Evolutionary conservation across 371 early-diverging fungal genomes (phyloP).

Genomic region (Synchytrium microbalum): DNA sequence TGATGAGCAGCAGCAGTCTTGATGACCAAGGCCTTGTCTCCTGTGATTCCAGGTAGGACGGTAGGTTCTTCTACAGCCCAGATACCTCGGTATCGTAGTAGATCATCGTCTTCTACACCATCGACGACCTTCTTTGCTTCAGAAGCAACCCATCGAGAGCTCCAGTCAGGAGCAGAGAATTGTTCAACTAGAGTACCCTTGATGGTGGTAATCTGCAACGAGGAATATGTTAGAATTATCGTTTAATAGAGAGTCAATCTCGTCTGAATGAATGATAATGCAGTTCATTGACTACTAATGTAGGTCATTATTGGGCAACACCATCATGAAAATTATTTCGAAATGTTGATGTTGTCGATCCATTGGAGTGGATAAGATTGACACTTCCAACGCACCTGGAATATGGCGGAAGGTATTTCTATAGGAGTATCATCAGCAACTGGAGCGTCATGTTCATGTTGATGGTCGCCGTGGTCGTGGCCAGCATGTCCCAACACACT

Average conservation of each 20-base stretch:
- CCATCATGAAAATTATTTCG: background rate
- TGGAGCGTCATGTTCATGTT: background rate
- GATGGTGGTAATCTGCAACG: conserved; percentile 28
- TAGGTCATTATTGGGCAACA: background rate
- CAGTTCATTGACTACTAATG: background rate
- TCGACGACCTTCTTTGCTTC: conserved; percentile 53
- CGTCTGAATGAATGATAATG: background rate
- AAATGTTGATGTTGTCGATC: background rate
- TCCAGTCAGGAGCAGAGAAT: conserved; percentile 43
- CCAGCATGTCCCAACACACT: no score
- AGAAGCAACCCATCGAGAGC: conserved; percentile 60
- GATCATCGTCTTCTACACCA: conserved; percentile 46
- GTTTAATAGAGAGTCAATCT: background rate
- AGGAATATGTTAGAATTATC: background rate
- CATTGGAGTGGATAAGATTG: background rate
- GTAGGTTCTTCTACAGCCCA: conserved; percentile 67
- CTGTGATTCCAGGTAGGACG: conserved; percentile 45
- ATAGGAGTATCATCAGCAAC: background rate
- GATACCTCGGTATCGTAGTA: conserved; percentile 57
- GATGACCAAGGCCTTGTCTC: conserved; percentile 64
- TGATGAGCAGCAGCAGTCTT: conserved; percentile 57
- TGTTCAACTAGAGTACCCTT: conserved; percentile 65
- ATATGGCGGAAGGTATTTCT: background rate
- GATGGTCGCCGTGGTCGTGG: background rate
- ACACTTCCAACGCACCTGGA: background rate